phyloP scores from a whole-genome alignment of 2,329 filamentous ascomycete species.

The Diaporthe sp. region DNA sequence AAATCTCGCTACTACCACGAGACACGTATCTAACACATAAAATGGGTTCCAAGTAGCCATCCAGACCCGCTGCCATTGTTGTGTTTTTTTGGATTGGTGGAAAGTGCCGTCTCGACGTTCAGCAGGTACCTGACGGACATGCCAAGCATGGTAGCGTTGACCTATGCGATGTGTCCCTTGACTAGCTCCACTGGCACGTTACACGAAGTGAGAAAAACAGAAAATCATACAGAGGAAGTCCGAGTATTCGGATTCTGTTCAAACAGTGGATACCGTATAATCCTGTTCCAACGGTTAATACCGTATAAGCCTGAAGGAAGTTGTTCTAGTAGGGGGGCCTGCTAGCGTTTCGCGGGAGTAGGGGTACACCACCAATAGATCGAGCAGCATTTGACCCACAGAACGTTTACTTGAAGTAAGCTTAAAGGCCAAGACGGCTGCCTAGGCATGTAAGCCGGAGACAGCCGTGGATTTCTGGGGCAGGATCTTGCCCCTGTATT shows the following conservation, averaged over 20 bases:
- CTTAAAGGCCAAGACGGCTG: background rate
- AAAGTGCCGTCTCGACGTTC: background rate
- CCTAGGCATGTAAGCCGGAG: background rate
- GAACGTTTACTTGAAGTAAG: background rate
- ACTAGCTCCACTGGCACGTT: background rate
- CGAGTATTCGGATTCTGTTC: background rate
- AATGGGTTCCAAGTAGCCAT: background rate
- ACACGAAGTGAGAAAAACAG: background rate
- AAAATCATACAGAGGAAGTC: background rate
- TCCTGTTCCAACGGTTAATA: background rate
- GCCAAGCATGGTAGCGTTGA: background rate
- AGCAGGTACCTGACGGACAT: background rate
- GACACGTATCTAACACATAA: background rate
- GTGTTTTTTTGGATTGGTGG: background rate
- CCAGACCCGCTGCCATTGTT: background rate
- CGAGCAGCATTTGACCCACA: background rate
- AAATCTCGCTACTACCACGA: background rate
- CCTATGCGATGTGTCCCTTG: background rate
- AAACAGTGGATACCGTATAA: background rate
- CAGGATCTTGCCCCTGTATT: background rate
- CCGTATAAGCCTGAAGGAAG: conserved; percentile 21
- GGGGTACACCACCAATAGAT: background rate
- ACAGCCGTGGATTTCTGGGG: background rate
- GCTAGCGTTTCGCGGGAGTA: background rate
- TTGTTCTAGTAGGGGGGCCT: background rate